Evolutionary conservation across 352 stramenopile species (phyloP).

Genomic region (Aphanomyces astaci): DNA sequence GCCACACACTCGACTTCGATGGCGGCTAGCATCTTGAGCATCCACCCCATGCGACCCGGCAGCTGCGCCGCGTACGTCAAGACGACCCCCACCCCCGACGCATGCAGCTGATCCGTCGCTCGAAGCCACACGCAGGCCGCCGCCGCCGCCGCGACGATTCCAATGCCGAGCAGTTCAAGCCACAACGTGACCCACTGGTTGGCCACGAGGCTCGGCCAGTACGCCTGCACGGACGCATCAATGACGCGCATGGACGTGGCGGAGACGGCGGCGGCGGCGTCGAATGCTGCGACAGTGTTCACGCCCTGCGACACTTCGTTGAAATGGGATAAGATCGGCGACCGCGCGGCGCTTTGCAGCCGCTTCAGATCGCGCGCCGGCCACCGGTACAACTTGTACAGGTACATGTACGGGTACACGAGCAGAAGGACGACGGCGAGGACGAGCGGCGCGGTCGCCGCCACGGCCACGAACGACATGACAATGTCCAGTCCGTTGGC

Average conservation of each 20-base stretch:
- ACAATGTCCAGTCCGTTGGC: neutral
- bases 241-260: constrained; percentile 1
- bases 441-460: constrained; percentile 13
- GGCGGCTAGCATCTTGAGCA: constrained; percentile 12
- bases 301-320: constrained; percentile 22
- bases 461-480: neutral
- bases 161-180: constrained; percentile 21
- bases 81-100: neutral
- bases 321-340: constrained; percentile 29
- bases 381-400: constrained; percentile 26
- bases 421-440: constrained; percentile 25
- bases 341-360: constrained; percentile 26
- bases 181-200: constrained; percentile 27
- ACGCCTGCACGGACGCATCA: constrained; percentile 9
- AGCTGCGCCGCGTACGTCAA: constrained; percentile 16
- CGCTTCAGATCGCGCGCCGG: constrained; percentile 28
- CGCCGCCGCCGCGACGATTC: neutral
- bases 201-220: constrained; percentile 8
- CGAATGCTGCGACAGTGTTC: constrained; percentile 26
- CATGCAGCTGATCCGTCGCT: neutral
- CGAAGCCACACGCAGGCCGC: neutral
- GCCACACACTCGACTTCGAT: constrained; percentile 17
- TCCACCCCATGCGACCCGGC: constrained; percentile 11
- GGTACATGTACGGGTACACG: constrained; percentile 25
- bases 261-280: constrained; percentile 3